phyloP scores from a whole-genome alignment of 306 rosid genomes.

The Citrullus mucosospermus region DNA sequence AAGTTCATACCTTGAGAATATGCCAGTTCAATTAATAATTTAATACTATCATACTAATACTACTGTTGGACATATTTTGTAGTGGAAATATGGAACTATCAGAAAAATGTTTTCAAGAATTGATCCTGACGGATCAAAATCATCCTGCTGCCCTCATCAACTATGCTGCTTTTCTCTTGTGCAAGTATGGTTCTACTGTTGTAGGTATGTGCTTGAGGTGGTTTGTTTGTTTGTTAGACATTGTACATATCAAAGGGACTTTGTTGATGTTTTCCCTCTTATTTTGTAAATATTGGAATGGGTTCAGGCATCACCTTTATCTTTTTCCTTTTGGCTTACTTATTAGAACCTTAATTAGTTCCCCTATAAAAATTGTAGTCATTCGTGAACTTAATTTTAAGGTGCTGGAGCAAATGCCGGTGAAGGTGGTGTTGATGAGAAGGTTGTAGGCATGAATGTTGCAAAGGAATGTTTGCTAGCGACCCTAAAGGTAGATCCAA shows the following conservation, averaged over 20 bases:
- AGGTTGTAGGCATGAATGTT: constrained; percentile 45
- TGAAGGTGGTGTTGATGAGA: constrained; percentile 47
- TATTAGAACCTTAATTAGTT: constrained; percentile 9
- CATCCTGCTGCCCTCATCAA: constrained; percentile 91
- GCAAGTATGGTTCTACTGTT: constrained; percentile 66
- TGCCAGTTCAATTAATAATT: neutral
- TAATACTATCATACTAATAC: neutral
- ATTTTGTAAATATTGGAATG: neutral
- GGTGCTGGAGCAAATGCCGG: constrained; percentile 89
- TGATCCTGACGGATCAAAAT: constrained; percentile 82
- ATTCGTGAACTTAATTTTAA: constrained; percentile 14
- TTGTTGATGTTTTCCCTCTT: neutral
- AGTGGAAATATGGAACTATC: constrained; percentile 86
- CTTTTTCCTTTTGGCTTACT: neutral
- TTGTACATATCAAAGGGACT: neutral
- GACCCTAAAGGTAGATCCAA: constrained; percentile 64
- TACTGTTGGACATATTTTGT: constrained; percentile 16
- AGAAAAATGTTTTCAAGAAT: constrained; percentile 69
- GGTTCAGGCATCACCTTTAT: neutral
- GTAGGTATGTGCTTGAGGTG: constrained; percentile 44
- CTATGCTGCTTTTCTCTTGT: constrained; percentile 68
- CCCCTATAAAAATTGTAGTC: neutral
- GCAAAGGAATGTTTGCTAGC: constrained; percentile 90
- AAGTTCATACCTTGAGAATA: neutral
- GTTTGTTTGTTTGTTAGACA: neutral